phyloP scores from a whole-genome alignment of 2,329 filamentous ascomycete genomes.

The Beauveria caledonica region DNA sequence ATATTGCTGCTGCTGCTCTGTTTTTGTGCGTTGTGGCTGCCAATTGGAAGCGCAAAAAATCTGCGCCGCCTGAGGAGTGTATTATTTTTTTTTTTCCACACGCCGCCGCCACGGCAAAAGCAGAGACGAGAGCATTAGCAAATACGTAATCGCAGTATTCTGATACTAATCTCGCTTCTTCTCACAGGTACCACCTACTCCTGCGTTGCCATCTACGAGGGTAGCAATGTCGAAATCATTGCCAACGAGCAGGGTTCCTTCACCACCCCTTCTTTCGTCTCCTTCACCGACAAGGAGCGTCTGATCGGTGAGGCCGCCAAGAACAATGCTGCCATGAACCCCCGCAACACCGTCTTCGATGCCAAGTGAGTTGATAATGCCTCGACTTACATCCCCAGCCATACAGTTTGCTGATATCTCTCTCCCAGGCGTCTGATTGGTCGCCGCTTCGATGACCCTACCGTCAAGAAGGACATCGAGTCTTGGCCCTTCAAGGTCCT shows the following conservation, averaged over 20 bases:
- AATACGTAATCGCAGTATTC: neutral
- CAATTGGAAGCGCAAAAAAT: slow-evolving; percentile 6
- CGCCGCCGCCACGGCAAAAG: neutral
- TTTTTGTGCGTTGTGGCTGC: slow-evolving; percentile 5
- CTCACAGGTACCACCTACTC: slow-evolving; percentile 92
- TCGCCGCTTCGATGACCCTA: slow-evolving; percentile 87
- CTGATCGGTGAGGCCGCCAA: slow-evolving; percentile 99
- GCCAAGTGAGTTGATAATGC: slow-evolving; percentile 66
- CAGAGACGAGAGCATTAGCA: neutral
- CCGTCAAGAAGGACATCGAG: slow-evolving; percentile 97
- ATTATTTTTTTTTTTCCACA: neutral
- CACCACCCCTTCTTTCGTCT: slow-evolving; percentile 98
- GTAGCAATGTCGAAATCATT: slow-evolving; percentile 99
- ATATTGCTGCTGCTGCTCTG: neutral
- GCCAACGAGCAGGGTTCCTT: slow-evolving; percentile 99
- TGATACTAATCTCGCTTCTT: slow-evolving; percentile 5
- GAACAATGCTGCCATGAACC: slow-evolving; percentile 99
- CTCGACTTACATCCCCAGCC: neutral
- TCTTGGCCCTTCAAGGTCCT: slow-evolving; percentile 99
- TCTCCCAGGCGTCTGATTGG: slow-evolving; percentile 85
- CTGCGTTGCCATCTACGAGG: slow-evolving; percentile 98
- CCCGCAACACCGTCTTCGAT: slow-evolving; percentile 95
- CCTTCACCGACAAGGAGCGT: slow-evolving; percentile 97
- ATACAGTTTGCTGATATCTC: slow-evolving; percentile 12
- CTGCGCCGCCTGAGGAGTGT: neutral